Evolutionary conservation across 2,329 filamentous ascomycete genomes (phyloP), one percentile per base, ranked within the genome.

Genomic region (Zasmidium angulare): DNA sequence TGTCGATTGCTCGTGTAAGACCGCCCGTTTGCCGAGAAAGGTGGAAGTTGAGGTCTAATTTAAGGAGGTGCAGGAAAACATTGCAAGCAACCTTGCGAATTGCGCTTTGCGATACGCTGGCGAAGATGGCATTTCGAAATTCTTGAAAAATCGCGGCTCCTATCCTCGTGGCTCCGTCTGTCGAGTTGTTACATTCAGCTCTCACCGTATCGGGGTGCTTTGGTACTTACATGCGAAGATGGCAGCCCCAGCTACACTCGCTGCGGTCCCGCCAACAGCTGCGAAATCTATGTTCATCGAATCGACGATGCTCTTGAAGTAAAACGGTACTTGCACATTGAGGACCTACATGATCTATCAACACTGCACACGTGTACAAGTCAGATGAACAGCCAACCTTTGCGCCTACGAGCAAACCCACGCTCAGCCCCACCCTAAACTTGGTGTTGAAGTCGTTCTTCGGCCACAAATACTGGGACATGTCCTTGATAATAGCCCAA

Each of bases 401-500:
- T 72, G 92, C 91, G 60, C 93, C 91, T 21, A 99, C 78, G 40
- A 99, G 82, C 63, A 99, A 78, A 7, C 83, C 86, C 2, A 99
- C 83, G n/a, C 93, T 92, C 50, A 96, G 78, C 11, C 89, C 85
- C 31, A 99, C 95, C 63, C 95, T 87, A 63, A 93, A 78, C 73
- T 96, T 91, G 2, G 92, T 96, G 56, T 87, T 87, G 69, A 90
- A 75, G 71, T 89, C 90, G 74, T 93, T 81, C 77, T 95, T 96
- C 21, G 95, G 95, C 95, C 95, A 99, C 21, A 99, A 80, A 75
- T 99, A 99, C 63, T 88, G 88, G 61, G 89, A 88, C 93, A 99
- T 98, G 75, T 99, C 93, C 77, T 90, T 96, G 82, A 99, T 95
- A 67, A 99, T 99, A 50, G 93, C 93, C 93, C 93, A 97, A 72